Conservation (phyloP, 2,329 filamentous ascomycete species). For the Xylaria sp. region DNA sequence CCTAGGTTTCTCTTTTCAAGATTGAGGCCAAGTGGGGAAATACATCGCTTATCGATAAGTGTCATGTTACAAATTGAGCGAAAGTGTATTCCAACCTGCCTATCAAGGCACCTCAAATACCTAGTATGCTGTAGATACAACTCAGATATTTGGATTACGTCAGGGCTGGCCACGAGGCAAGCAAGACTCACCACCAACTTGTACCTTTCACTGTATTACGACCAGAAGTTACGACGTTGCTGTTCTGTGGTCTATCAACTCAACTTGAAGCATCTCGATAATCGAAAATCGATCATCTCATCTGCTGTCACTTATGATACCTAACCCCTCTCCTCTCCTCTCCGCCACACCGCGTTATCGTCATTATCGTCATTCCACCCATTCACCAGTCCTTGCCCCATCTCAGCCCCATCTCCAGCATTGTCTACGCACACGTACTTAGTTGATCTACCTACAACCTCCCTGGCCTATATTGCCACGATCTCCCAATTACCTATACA, state of each 20-base stretch:
- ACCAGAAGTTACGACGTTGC: too few species aligned
- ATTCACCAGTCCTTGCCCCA: slow-evolving; percentile 3
- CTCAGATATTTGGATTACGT: too few species aligned
- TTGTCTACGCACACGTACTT: not conserved
- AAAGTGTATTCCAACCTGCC: too few species aligned
- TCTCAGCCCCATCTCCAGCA: slow-evolving; percentile 2
- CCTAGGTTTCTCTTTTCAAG: not conserved
- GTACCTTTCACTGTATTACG: too few species aligned
- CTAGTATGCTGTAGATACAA: not conserved
- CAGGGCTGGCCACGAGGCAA: too few species aligned
- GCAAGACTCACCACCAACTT: too few species aligned
- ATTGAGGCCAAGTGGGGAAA: not conserved
- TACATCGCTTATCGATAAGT: not conserved
- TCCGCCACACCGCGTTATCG: slow-evolving; percentile 3
- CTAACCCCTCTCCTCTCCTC: not conserved
- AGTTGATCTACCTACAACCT: not conserved
- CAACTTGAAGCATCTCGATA: slow-evolving; percentile 30
- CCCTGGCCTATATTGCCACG: not conserved
- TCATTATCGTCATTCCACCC: too few species aligned
- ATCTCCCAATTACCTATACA: slow-evolving; percentile 1
- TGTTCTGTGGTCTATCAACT: too few species aligned
- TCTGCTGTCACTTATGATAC: not conserved
- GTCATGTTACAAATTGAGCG: not conserved
- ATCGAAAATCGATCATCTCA: not conserved
- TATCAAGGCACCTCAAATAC: not conserved